These are phyloP conservation scores for Aureobasidium sp. DNA, from an alignment of 2,329 filamentous ascomycete species.

Conservation along the genomic window DNA sequence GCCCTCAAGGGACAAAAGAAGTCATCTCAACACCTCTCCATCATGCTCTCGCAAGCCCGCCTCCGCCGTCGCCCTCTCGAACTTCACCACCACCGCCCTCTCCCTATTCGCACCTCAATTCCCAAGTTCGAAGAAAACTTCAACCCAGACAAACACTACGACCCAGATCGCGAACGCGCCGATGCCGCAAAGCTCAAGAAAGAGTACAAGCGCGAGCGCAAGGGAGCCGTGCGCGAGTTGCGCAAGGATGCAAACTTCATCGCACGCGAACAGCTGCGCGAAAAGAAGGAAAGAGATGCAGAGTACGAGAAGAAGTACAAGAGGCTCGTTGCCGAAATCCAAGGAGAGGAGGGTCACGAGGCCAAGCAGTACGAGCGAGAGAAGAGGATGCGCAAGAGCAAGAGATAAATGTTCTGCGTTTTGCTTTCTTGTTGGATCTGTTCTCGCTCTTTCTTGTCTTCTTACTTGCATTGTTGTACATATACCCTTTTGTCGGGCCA, in stretches of 20 bases:
- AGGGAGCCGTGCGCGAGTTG: slow-evolving; percentile 88
- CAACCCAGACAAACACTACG: slow-evolving; percentile 95
- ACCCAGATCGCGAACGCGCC: slow-evolving; percentile 82
- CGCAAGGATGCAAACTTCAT: slow-evolving; percentile 94
- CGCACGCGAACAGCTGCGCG: slow-evolving; percentile 75
- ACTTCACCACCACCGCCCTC: slow-evolving; percentile 79
- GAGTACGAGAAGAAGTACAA: slow-evolving; percentile 97
- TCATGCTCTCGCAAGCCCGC: slow-evolving; percentile 53
- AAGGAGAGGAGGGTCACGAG: slow-evolving; percentile 83
- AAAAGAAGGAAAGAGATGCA: slow-evolving; percentile 89
- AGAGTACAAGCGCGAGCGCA: slow-evolving; percentile 91
- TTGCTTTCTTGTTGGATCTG: neutral
- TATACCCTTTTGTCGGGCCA: neutral
- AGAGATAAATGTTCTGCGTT: slow-evolving; percentile 28
- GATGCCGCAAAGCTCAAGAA: slow-evolving; percentile 76
- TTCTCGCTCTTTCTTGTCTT: neutral
- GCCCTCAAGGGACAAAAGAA: slow-evolving; percentile 24
- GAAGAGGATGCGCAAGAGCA: slow-evolving; percentile 64
- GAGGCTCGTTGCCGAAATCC: slow-evolving; percentile 85
- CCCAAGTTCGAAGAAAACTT: slow-evolving; percentile 96
- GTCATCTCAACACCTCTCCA: slow-evolving; percentile 54
- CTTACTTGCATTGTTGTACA: neutral
- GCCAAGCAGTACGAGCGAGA: slow-evolving; percentile 84
- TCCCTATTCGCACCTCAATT: slow-evolving; percentile 78
- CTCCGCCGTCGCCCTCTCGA: slow-evolving; percentile 68